These are phyloP conservation scores for Coccinonectria pachysandricola DNA, from an alignment of 2,329 filamentous ascomycete genomes.

Conservation along the genomic window DNA sequence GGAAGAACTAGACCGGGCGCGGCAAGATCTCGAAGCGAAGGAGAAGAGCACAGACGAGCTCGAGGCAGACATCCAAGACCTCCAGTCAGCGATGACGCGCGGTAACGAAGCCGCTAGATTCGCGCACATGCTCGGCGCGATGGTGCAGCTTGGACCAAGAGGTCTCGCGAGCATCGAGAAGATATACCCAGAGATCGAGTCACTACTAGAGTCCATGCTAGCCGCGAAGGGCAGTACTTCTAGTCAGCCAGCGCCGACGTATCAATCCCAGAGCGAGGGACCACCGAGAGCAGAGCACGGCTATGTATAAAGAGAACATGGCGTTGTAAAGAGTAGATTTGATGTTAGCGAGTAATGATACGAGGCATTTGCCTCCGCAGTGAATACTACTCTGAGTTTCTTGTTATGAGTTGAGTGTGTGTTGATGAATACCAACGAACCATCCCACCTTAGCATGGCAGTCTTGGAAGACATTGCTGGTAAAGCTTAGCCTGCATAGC, in stretches of 20 bases:
- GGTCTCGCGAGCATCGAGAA: slow-evolving; percentile 17
- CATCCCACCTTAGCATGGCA: slow-evolving; percentile 3
- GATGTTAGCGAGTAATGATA: no score
- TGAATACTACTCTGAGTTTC: no score
- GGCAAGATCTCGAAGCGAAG: slow-evolving; percentile 9
- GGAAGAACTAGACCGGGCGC: slow-evolving; percentile 11
- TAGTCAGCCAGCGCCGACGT: no score
- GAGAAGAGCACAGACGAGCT: slow-evolving; percentile 10
- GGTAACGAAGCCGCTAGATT: slow-evolving; percentile 15
- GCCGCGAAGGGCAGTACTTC: no score
- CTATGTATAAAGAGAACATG: no score
- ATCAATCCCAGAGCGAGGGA: no score
- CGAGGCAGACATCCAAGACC: slow-evolving; percentile 15
- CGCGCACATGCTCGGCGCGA: slow-evolving; percentile 17
- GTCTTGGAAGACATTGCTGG: no score
- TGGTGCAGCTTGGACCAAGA: slow-evolving; percentile 17
- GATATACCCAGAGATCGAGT: slow-evolving; percentile 21
- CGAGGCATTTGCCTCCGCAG: no score
- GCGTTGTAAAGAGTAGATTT: no score
- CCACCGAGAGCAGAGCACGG: no score
- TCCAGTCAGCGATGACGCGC: slow-evolving; percentile 13
- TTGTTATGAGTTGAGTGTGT: slow-evolving; percentile 3
- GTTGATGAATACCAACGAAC: slow-evolving; percentile 1
- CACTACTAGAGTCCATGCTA: slow-evolving; percentile 15
- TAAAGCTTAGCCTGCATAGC: no score